Evolutionary conservation across 345 rosid species (phyloP), one percentile per base, ranked within the genome.

Genomic region (Corchorus olitorius): DNA sequence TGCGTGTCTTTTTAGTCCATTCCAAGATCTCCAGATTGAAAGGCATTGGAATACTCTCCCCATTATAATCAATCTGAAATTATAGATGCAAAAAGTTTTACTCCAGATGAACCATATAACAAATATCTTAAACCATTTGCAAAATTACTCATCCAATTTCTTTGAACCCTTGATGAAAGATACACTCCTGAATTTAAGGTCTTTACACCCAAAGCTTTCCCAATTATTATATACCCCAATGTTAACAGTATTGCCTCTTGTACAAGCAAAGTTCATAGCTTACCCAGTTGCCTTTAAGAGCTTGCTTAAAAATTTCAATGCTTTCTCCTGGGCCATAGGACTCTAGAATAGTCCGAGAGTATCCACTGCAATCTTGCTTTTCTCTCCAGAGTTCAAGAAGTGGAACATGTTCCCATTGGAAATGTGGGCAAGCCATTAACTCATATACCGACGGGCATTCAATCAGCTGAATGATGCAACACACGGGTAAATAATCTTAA

Each of bases 361-460:
- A 56, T 55, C 86, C 92, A 62, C 83, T 82, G 50, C 54, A 45
- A 79, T 83, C 87, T 80, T 86, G 78, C 82, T 78, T 90, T 74
- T 85, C 87, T 85, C 87, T 89, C 98, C 98, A 91, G 50, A 91
- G 78, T 81, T 93, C 97, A 62, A 93, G 73, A 75, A 86, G 84
- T 4, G 97, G 94, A 77, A 70, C 66, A 70, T 84, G 85, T 77
- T 90, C 81, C 97, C 98, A 93, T 2, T 75, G 75, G 79, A 91
- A 93, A 81, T 85, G 68, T 16, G 92, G 94, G 69, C 93, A 88
- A 65, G 93, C 84, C 94, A 91, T 91, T 83, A 93, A 75, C 84
- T 93, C 98, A 55, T 93, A 93, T 77, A 93, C 81, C 0, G 98
- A 93, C 58, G 97, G 98, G 78, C 98, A 93, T 80, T 93, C 98